Base-by-base conservation (phyloP, 2,329 filamentous ascomycete species). In the Aspergillus caelatus region DNA sequence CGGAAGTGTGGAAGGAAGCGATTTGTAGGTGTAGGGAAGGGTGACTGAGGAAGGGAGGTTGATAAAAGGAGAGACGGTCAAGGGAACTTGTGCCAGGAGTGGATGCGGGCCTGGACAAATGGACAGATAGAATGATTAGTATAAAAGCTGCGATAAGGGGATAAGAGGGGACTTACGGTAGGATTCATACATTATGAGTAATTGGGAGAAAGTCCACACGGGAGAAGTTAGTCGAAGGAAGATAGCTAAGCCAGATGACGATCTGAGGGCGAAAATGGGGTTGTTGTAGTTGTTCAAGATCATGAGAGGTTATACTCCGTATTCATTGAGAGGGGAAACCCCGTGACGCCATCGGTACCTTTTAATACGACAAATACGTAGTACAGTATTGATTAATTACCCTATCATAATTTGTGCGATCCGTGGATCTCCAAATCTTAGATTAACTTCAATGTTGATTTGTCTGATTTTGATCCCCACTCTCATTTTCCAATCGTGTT, bases 1-100 rank as follows among this genome's bases (percentile, higher is more conserved):
- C 0, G 95, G 94, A 0, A 98, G 87, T 2, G 93, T 91, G 0
- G 93, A 94, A 0, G 94, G 92, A 74, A 98, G 90, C 12, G 89
- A 86, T 76, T 94, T 94, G 85, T 97, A 98, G 70, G 93, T 96
- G 82, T 98, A 98, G 28, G 95, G 94, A 9, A 99, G 88, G 0
- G 94, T 97, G 23, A 94, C 91, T 30, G 94, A 91, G 34, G 92
- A 90, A 12, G 95, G 95, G 36, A 99, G 89, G 64, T 90, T 91
- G 72, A 98, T 88, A 82, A 97, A 97, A 30, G 95, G 95, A 3
- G 94, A 97, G 52, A 98, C 93, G 57, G 93, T 96, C 61, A 99
- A 83, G 34, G 95, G 93, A 46, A 98, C 89, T 81, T 99, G 95
- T 69, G 94, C 91, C 54, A 99, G 88, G 68, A 97, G 88, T 19